These are phyloP conservation scores for Phytopythium mirpurense DNA, from an alignment of 352 stramenopile genomes.

Conservation along the genomic window DNA sequence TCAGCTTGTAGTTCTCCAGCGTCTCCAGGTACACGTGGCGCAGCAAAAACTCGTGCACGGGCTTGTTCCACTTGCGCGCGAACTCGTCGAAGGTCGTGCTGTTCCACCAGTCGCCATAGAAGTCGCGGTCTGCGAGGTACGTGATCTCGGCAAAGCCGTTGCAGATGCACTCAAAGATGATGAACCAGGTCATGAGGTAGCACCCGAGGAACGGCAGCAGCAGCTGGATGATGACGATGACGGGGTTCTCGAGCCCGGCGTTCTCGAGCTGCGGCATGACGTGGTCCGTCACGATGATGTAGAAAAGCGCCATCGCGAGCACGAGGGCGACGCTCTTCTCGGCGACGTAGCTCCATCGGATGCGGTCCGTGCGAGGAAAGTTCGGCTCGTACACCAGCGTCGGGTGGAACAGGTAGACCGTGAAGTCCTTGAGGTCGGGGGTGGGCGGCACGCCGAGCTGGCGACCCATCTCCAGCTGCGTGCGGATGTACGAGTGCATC, in stretches of 20 bases:
- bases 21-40: conserved; percentile 83
- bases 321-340: conserved; percentile 78
- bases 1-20: conserved; percentile 68
- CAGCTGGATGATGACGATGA: conserved; percentile 73
- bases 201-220: conserved; percentile 91
- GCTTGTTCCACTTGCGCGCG: conserved; percentile 95
- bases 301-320: conserved; percentile 76
- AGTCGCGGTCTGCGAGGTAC: conserved; percentile 87
- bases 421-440: conserved; percentile 49
- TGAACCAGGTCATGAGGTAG: conserved; percentile 96
- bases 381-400: conserved; percentile 94
- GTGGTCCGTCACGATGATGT: conserved; percentile 90
- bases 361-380: conserved; percentile 80
- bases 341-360: conserved; percentile 82
- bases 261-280: conserved; percentile 81
- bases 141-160: conserved; percentile 95
- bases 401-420: conserved; percentile 73
- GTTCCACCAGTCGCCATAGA: conserved; percentile 99
- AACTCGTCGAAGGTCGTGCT: conserved; percentile 90
- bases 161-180: conserved; percentile 96
- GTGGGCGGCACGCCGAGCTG: conserved; percentile 17
- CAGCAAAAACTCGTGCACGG: conserved; percentile 94
- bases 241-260: conserved; percentile 44
- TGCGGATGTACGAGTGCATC: conserved; percentile 82
- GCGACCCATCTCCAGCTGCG: conserved; percentile 55